A percentile compares a stretch with the other conserved stretches of the same genome.
Evolutionary conservation across 345 rosid species (phyloP).

Genomic region (Tarenaya hassleriana): DNA sequence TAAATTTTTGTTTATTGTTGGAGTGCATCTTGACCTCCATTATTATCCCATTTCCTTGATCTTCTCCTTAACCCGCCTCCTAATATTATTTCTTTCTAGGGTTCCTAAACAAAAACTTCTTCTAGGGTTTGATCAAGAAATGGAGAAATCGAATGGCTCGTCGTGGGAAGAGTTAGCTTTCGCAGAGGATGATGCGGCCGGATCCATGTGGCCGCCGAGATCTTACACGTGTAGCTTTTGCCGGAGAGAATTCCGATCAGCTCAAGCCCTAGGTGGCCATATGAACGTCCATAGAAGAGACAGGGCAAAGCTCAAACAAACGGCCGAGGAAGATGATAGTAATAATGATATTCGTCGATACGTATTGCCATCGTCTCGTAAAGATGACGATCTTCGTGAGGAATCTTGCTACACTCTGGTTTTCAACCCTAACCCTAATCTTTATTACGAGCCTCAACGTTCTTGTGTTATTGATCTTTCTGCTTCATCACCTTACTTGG

Average conservation of each 20-base stretch:
- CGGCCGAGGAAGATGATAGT: slow-evolving; percentile 21
- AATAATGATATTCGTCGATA: slow-evolving; percentile 29
- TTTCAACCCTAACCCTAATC: slow-evolving; percentile 62
- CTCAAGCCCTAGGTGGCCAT: slow-evolving; percentile 94
- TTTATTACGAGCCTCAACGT: slow-evolving; percentile 24
- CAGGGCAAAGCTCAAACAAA: slow-evolving; percentile 74
- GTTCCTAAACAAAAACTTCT: slow-evolving; percentile 19
- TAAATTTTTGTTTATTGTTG: slow-evolving; percentile 2
- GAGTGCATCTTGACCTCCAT: slow-evolving; percentile 23
- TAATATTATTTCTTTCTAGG: slow-evolving; percentile 31
- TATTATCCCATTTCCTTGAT: slow-evolving; percentile 17
- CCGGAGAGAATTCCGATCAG: slow-evolving; percentile 74
- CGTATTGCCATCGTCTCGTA: slow-evolving; percentile 25
- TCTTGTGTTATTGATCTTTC: slow-evolving; percentile 26
- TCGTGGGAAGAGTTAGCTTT: slow-evolving; percentile 95
- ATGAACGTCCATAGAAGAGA: slow-evolving; percentile 95
- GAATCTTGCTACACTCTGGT: slow-evolving; percentile 35
- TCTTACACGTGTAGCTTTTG: slow-evolving; percentile 82
- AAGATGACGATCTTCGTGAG: slow-evolving; percentile 21
- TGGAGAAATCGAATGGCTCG: slow-evolving; percentile 22
- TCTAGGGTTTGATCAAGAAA: slow-evolving; percentile 29
- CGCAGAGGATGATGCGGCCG: slow-evolving; percentile 77
- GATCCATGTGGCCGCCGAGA: slow-evolving; percentile 87
- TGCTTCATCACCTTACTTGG: slow-evolving; percentile 24
- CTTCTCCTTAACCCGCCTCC: slow-evolving; percentile 23